A percentile compares a stretch with the other conserved stretches of the same genome.
Evolutionary conservation across 306 rosid species (phyloP).

Genomic region (Prunus davidiana): DNA sequence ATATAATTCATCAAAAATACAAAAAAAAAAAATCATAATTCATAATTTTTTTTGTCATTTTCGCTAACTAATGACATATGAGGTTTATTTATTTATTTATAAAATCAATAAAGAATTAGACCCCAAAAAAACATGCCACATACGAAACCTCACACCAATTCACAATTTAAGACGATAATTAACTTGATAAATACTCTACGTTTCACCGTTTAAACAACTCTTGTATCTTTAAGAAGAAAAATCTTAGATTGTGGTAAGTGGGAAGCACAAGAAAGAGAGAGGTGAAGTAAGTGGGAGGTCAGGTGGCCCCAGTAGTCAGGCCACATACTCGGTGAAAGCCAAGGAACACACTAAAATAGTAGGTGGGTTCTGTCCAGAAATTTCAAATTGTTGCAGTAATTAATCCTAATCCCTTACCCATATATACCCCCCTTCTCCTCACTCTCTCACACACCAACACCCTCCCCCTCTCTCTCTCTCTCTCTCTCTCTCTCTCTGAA

Average conservation of each 20-base stretch:
- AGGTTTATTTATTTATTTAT: too few species aligned
- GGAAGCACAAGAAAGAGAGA: conserved; percentile 13
- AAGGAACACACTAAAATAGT: conserved; percentile 4
- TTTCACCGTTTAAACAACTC: neutral
- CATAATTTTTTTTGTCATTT: too few species aligned
- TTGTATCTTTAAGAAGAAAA: neutral
- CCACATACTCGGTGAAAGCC: conserved; percentile 44
- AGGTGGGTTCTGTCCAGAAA: neutral
- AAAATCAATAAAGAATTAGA: too few species aligned
- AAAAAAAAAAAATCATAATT: too few species aligned
- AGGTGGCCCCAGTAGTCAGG: conserved; percentile 16
- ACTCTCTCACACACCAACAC: conserved; percentile 9
- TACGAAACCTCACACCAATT: too few species aligned
- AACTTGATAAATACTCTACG: too few species aligned
- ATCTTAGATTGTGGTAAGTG: conserved; percentile 10
- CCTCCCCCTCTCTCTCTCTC: conserved; percentile 12
- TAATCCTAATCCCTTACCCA: conserved; percentile 15
- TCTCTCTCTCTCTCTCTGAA: neutral
- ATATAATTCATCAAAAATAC: too few species aligned
- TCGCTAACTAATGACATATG: too few species aligned
- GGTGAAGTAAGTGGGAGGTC: conserved; percentile 33
- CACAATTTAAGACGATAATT: too few species aligned
- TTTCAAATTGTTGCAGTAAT: neutral
- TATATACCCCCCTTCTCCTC: conserved; percentile 38
- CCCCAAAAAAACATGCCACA: too few species aligned